Base-by-base conservation (phyloP, 768 basidiomycete genomes). In the Naematelia encephala region DNA sequence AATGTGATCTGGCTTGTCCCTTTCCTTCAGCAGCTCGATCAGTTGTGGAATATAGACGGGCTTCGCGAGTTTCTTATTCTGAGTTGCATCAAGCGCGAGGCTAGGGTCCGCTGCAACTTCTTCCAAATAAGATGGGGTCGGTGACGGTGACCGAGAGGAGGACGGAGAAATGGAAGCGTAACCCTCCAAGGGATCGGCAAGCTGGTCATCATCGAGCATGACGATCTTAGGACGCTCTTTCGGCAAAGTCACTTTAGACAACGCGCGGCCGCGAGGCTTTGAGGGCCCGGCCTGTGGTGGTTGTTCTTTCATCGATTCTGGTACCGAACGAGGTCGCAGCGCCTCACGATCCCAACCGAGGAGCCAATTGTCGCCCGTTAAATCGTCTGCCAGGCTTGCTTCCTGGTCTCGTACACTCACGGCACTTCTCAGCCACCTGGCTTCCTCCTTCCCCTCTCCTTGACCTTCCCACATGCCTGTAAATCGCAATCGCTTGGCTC, bases 1-100 rank as follows among this genome's bases (percentile, higher is more conserved):
- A 8, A 91, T 79, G 68, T 82, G 84, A 56, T 90, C 86, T 0
- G 86, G 88, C 60, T 81, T 78, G n/a, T 81, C 82, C 13, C 81
- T 82, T 16, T 82, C 82, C 29, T 87, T 83, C n/a, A 98, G 78
- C 67, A 96, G 79, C 50, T 84, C 84, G 3, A 85, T 85, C 3
- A 99, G 81, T 70, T 97, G 92, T 5, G 83, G 83, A 12, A 98
- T 84, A 75, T 97, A 99, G 8, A 98, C 89, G 0, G 96, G 96
- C 16, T 85, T 82, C n/a, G 82, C 72, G 13, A 88, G 81, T 67
- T 86, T 90, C 69, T 79, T 78, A 77, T 86, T 86, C 22, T 68
- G 67, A 0, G 73, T 59, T 1, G 68, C 78, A 5, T 85, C 86
- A 5, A 89, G 81, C 48, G 82, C 84, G 30, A 94, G 79, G 1